Conservation (phyloP, 768 basidiomycete genomes). For the Lactarius pseudohatsudake region DNA sequence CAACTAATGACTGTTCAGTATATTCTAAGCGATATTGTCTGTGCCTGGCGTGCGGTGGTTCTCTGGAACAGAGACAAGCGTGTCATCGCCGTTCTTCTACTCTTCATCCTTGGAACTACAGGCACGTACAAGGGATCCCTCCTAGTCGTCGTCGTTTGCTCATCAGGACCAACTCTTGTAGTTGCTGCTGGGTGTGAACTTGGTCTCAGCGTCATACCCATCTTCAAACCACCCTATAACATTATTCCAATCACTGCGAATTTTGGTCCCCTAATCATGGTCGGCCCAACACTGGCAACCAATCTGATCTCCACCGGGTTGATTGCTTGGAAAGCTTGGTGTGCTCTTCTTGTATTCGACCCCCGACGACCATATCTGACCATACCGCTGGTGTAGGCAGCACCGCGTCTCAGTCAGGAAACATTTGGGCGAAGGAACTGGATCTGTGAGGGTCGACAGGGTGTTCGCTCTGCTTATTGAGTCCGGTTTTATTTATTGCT, state of each 20-base stretch:
- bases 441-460: neutral
- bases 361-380: neutral
- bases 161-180: too few species aligned
- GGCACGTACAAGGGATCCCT: neutral
- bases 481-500: too few species aligned
- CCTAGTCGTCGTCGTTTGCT: too few species aligned
- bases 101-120: neutral
- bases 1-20: neutral
- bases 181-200: too few species aligned
- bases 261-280: neutral
- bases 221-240: too few species aligned
- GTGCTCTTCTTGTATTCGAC: too few species aligned
- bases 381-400: neutral
- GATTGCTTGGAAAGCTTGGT: neutral
- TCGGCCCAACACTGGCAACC: neutral
- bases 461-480: too few species aligned
- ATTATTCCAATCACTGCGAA: neutral
- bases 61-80: constrained; percentile 6
- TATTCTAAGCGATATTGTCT: constrained; percentile 4
- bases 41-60: constrained; percentile 2
- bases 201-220: neutral
- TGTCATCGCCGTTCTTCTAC: neutral
- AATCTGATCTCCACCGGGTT: neutral
- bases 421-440: neutral
- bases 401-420: neutral